These are phyloP conservation scores for Turnera subulata DNA, from an alignment of 345 rosid genomes.

Conservation along the genomic window DNA sequence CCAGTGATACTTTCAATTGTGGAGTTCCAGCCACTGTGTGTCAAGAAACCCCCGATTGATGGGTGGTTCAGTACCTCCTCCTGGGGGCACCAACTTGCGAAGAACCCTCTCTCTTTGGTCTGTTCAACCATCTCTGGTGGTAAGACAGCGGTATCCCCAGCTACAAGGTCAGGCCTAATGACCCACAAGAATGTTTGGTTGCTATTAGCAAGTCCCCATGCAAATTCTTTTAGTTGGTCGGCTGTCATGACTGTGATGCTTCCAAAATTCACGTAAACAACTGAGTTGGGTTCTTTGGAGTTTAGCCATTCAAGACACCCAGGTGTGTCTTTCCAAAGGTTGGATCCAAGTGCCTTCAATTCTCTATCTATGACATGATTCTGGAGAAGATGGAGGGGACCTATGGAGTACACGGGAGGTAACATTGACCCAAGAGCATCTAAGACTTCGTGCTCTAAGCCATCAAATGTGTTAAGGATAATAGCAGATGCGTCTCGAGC, in stretches of 20 bases:
- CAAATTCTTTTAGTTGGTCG: constrained; percentile 9
- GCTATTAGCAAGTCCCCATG: constrained; percentile 20
- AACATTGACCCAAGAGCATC: neutral
- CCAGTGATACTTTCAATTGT: constrained; percentile 17
- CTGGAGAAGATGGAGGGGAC: constrained; percentile 10
- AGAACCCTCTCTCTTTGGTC: constrained; percentile 9
- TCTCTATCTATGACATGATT: neutral
- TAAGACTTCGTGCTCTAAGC: constrained; percentile 7
- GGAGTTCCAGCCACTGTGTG: constrained; percentile 27
- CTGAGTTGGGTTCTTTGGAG: constrained; percentile 8
- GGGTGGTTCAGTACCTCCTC: constrained; percentile 15
- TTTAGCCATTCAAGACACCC: constrained; percentile 11
- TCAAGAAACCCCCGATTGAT: constrained; percentile 11
- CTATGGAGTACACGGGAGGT: constrained; percentile 11
- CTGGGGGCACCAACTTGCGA: constrained; percentile 16
- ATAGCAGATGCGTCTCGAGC: constrained; percentile 7
- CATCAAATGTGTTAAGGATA: constrained; percentile 12
- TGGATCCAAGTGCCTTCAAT: constrained; percentile 10
- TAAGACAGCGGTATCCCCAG: neutral
- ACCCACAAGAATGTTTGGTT: constrained; percentile 10
- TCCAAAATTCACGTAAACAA: constrained; percentile 16
- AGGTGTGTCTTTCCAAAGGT: constrained; percentile 12
- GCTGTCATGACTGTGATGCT: constrained; percentile 13
- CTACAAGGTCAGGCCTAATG: constrained; percentile 15
- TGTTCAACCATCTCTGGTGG: neutral